Evolutionary conservation across 2,329 filamentous ascomycete genomes (phyloP).

Genomic region (Aschersonia sp.): DNA sequence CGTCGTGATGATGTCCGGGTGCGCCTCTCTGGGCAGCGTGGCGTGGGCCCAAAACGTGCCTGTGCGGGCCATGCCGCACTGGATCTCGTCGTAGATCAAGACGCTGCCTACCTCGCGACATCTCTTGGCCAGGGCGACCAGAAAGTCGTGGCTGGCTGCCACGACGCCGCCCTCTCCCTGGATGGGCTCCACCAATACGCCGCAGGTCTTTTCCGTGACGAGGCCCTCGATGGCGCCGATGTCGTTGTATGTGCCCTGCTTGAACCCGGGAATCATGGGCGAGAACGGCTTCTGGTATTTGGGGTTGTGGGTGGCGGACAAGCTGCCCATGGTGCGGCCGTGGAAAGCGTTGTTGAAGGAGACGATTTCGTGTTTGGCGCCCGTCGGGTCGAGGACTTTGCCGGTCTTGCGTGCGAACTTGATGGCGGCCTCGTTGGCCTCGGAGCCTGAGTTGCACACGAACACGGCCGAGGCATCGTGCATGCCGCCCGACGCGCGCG

Average conservation of each 20-base stretch:
- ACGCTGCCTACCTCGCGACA: conserved; percentile 81
- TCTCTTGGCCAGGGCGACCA: conserved; percentile 66
- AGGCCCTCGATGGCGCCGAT: conserved; percentile 54
- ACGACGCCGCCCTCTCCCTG: conserved; percentile 94
- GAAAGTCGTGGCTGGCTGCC: conserved; percentile 68
- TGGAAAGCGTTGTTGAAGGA: conserved; percentile 91
- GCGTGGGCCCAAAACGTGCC: conserved; percentile 83
- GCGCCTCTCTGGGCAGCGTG: conserved; percentile 58
- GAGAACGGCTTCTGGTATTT: conserved; percentile 95
- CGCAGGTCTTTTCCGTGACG: conserved; percentile 76
- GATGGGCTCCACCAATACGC: conserved; percentile 92
- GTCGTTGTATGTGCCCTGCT: conserved; percentile 76
- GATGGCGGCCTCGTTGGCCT: conserved; percentile 94
- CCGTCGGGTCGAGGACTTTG: conserved; percentile 56
- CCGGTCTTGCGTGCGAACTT: conserved; percentile 93
- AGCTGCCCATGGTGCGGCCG: conserved; percentile 84
- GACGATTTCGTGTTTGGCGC: conserved; percentile 68
- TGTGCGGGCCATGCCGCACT: conserved; percentile 81
- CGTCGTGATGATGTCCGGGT: conserved; percentile 86
- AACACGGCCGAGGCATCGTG: conserved; percentile 68
- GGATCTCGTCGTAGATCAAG: conserved; percentile 92
- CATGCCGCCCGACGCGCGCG: conserved; percentile 67
- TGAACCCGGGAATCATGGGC: conserved; percentile 91
- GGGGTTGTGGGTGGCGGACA: conserved; percentile 93
- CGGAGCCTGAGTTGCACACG: conserved; percentile 89